These are phyloP conservation scores for Metrosideros polymorpha DNA, from an alignment of 441 rosid species.

Conservation along the genomic window DNA sequence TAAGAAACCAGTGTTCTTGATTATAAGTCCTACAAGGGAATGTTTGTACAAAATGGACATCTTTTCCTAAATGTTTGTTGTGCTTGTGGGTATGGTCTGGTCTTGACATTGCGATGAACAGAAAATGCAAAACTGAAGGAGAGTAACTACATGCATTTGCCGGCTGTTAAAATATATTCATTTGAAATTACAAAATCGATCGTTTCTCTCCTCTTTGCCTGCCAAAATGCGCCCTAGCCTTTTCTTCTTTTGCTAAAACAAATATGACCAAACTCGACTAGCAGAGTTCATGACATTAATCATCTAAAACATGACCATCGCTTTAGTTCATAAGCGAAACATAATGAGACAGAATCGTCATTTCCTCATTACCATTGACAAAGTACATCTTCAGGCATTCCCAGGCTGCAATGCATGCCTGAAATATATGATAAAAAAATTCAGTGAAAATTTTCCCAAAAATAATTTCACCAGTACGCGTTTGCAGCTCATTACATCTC, in stretches of 20 bases:
- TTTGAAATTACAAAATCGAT: not conserved
- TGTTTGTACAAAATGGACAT: not conserved
- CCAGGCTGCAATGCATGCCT: not conserved
- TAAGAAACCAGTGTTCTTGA: not conserved
- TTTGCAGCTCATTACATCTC: conserved; percentile 2
- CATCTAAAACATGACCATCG: not conserved
- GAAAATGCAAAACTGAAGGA: not conserved
- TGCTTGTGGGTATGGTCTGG: not conserved
- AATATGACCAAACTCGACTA: not conserved
- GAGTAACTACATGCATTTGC: not conserved
- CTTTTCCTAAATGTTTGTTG: not conserved
- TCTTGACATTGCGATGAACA: not conserved
- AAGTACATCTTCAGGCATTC: not conserved
- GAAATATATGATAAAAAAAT: not conserved
- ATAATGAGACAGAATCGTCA: not conserved
- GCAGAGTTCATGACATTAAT: not conserved
- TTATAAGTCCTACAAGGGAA: not conserved
- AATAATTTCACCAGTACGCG: conserved; percentile 10
- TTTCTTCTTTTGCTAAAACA: not conserved
- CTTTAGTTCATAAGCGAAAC: not conserved
- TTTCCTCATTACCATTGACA: not conserved
- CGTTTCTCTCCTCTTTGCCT: not conserved
- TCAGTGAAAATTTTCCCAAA: conserved; percentile 6
- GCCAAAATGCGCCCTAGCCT: not conserved
- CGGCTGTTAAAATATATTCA: not conserved